Evolutionary conservation across 805 yeast genomes (phyloP).

Genomic region (Wickerhamomyces canadensis): DNA sequence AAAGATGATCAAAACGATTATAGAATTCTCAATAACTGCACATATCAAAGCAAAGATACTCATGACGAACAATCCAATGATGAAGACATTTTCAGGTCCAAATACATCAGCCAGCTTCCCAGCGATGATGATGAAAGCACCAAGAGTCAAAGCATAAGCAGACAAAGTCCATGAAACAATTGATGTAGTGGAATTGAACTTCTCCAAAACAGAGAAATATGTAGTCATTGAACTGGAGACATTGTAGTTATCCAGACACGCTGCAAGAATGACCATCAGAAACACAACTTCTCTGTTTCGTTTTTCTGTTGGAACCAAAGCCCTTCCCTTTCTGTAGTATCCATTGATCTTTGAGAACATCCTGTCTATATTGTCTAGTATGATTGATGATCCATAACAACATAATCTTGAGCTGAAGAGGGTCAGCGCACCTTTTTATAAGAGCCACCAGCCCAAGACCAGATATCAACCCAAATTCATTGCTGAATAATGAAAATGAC

Average conservation of each 20-base stretch:
- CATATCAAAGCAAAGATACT: constrained; percentile 27
- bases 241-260: constrained; percentile 8
- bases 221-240: constrained; percentile 6
- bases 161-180: constrained; percentile 38
- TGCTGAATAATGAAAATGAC: no score
- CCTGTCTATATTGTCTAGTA: no score
- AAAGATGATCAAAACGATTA: constrained; percentile 33
- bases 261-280: constrained; percentile 2
- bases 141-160: constrained; percentile 37
- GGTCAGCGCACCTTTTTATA: no score
- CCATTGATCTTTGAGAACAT: no score
- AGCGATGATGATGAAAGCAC: constrained; percentile 35
- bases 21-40: constrained; percentile 30
- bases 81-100: constrained; percentile 28
- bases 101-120: constrained; percentile 37
- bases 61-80: constrained; percentile 19
- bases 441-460: no score
- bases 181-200: constrained; percentile 7
- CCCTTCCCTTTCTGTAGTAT: background rate
- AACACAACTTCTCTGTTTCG: constrained; percentile 2
- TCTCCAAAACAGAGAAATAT: background rate
- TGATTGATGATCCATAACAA: no score
- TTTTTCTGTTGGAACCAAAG: background rate
- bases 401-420: no score
- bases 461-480: no score